Conservation (phyloP, 1,284 basidiomycete genomes). For the Neolentinus lepideus region DNA sequence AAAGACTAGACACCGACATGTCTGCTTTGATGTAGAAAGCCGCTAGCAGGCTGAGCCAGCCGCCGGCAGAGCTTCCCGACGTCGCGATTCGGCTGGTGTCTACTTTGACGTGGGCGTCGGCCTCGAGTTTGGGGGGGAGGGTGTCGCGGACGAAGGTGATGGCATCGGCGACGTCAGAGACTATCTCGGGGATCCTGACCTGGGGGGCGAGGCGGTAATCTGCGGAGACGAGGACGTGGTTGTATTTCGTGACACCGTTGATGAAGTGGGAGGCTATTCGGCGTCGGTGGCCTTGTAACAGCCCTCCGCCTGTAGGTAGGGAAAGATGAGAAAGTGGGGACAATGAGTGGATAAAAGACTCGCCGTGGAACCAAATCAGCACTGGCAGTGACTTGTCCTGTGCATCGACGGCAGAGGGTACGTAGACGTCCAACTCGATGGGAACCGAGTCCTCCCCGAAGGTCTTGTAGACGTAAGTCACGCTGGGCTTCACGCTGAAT, state of each 20-base stretch:
- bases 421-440: not conserved
- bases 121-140: slow-evolving; percentile 17
- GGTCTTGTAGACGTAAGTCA: not conserved
- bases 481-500: not conserved
- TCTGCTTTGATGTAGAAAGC: not conserved
- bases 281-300: not conserved
- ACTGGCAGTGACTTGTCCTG: not conserved
- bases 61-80: slow-evolving; percentile 30
- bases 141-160: slow-evolving; percentile 18
- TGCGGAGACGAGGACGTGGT: slow-evolving; percentile 24
- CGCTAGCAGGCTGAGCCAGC: slow-evolving; percentile 25
- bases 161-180: slow-evolving; percentile 26
- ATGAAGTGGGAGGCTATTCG: not conserved
- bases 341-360: not conserved
- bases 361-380: not conserved
- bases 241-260: slow-evolving; percentile 14
- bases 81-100: slow-evolving; percentile 24
- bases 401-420: not conserved
- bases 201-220: slow-evolving; percentile 33
- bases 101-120: slow-evolving; percentile 19
- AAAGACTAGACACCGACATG: not conserved
- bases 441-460: not conserved
- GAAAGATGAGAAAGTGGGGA: not conserved
- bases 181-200: slow-evolving; percentile 26
- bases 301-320: not conserved